phyloP scores from a whole-genome alignment of 1,284 basidiomycete species.

The Cutaneotrichosporon sp. region DNA sequence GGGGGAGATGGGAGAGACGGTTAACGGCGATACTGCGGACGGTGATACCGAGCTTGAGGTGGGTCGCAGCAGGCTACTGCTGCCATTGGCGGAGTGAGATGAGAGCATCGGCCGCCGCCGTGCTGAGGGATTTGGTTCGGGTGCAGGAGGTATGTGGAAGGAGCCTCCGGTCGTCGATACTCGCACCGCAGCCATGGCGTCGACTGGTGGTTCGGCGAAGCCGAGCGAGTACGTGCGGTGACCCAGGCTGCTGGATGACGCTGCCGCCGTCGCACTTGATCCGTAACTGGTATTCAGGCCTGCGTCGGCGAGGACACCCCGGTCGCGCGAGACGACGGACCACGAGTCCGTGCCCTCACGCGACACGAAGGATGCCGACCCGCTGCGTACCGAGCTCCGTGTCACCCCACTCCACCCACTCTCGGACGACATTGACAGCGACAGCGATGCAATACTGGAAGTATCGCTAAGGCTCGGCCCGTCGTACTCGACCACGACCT shows the following conservation, averaged over 20 bases:
- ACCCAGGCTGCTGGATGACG: not conserved
- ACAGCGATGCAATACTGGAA: slow-evolving; percentile 62
- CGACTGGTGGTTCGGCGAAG: not conserved
- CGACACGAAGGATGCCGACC: not conserved
- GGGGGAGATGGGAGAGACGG: not conserved
- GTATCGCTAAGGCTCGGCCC: slow-evolving; percentile 87
- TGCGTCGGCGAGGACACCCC: not conserved
- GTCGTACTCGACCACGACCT: slow-evolving; percentile 79
- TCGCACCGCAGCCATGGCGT: slow-evolving; percentile 5
- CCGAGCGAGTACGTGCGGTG: slow-evolving; percentile 7
- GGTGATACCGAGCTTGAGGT: not conserved
- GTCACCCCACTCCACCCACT: slow-evolving; percentile 12
- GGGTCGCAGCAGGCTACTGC: not conserved
- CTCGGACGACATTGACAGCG: slow-evolving; percentile 10
- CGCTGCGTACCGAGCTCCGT: not conserved
- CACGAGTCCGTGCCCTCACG: not conserved
- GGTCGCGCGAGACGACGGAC: not conserved
- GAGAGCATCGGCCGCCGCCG: not conserved
- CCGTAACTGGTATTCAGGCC: not conserved
- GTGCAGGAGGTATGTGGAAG: not conserved
- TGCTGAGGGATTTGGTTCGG: not conserved
- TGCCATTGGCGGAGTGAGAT: not conserved
- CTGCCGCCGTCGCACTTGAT: not conserved
- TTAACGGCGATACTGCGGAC: not conserved
- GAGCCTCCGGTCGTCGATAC: not conserved